These are phyloP conservation scores for Mycena filopes DNA, from an alignment of 768 basidiomycete species.

Conservation along the genomic window DNA sequence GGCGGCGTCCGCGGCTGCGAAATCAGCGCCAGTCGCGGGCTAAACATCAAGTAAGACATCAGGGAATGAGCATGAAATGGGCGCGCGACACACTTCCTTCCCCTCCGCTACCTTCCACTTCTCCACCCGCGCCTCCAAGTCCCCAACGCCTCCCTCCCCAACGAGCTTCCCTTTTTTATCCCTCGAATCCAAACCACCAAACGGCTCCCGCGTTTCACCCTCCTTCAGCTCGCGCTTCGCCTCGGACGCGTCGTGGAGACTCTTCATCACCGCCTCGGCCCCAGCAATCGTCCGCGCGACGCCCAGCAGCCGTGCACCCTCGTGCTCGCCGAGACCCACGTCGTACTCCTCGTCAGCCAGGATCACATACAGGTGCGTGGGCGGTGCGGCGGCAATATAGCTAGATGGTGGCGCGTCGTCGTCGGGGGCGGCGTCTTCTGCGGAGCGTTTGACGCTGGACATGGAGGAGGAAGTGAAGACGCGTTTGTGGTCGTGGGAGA, in stretches of 20 bases:
- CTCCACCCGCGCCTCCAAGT: too few species aligned
- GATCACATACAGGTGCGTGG: slow-evolving; percentile 16
- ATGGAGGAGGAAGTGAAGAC: background rate
- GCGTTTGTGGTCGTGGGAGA: too few species aligned
- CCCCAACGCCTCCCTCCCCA: too few species aligned
- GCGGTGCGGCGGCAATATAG: background rate
- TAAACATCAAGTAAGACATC: background rate
- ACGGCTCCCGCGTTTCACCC: too few species aligned
- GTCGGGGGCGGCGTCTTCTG: background rate
- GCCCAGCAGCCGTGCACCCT: slow-evolving; percentile 15
- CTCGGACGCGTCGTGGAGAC: slow-evolving; percentile 8
- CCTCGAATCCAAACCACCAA: too few species aligned
- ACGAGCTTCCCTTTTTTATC: too few species aligned
- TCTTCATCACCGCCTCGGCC: slow-evolving; percentile 5
- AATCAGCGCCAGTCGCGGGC: background rate
- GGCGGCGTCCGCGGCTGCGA: background rate
- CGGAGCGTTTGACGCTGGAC: slow-evolving; percentile 4
- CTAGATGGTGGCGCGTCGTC: background rate
- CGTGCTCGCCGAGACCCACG: slow-evolving; percentile 10
- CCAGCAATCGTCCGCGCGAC: slow-evolving; percentile 15
- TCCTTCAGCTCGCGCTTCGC: too few species aligned
- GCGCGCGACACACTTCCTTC: too few species aligned
- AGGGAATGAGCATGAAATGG: too few species aligned
- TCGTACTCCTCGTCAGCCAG: slow-evolving; percentile 12
- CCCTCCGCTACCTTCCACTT: too few species aligned